phyloP scores from a whole-genome alignment of 2,329 filamentous ascomycete species.

The Raffaelea arxii region DNA sequence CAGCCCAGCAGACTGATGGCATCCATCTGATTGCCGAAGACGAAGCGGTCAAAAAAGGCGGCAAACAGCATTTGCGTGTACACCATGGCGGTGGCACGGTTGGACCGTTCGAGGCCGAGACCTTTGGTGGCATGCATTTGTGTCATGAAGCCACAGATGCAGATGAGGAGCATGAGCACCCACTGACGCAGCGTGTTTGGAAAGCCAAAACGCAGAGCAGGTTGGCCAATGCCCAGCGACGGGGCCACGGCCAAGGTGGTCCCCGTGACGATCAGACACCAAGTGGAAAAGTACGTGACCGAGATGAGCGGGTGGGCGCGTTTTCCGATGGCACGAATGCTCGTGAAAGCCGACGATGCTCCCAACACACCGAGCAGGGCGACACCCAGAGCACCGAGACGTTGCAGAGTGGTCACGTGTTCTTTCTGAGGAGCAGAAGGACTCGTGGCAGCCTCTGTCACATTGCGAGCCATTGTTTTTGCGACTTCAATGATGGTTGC shows the following conservation, averaged over 20 bases:
- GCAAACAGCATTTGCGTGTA: conserved; percentile 51
- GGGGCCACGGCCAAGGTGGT: conserved; percentile 46
- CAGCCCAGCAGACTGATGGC: conserved; percentile 39
- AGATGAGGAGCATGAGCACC: conserved; percentile 57
- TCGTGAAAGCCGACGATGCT: conserved; percentile 61
- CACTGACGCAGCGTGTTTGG: conserved; percentile 44
- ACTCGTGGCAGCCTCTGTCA: neutral
- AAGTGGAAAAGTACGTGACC: conserved; percentile 73
- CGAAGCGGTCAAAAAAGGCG: conserved; percentile 38
- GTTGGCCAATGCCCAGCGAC: conserved; percentile 33
- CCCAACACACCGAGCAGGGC: conserved; percentile 72
- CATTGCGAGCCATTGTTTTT: neutral
- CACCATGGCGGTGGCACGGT: conserved; percentile 47
- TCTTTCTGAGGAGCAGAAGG: neutral
- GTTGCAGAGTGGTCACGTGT: conserved; percentile 4
- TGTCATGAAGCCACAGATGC: conserved; percentile 68
- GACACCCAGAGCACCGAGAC: conserved; percentile 12
- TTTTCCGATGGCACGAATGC: conserved; percentile 69
- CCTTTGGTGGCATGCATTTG: conserved; percentile 80
- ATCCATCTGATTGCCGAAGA: conserved; percentile 43
- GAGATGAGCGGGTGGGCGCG: conserved; percentile 74
- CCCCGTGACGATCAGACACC: conserved; percentile 58
- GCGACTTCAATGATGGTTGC: neutral
- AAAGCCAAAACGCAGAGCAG: conserved; percentile 32
- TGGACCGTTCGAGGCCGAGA: conserved; percentile 56